phyloP scores from a whole-genome alignment of 257 asterid genomes.

The Primulina tabacum region DNA sequence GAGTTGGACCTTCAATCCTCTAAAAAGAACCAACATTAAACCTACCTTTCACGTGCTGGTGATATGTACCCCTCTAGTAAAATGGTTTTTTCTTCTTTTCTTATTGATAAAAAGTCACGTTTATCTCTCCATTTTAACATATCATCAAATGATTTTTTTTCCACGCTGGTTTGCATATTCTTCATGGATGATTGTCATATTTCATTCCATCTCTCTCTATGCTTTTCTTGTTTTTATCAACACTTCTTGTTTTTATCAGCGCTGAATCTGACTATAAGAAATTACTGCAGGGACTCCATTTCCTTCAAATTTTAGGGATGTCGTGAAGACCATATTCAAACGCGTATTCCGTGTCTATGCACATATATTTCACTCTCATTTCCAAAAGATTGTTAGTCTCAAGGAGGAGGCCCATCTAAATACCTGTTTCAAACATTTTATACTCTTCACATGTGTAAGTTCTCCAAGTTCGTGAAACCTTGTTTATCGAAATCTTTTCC shows the following conservation, averaged over 20 bases:
- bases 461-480: neutral
- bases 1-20: neutral
- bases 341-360: conserved; percentile 84
- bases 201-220: neutral
- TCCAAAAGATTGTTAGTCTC: conserved; percentile 74
- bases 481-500: neutral
- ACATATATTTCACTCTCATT: conserved; percentile 77
- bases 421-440: conserved; percentile 84
- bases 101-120: neutral
- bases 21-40: neutral
- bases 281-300: conserved; percentile 70
- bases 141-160: neutral
- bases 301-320: conserved; percentile 73
- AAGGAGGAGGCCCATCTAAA: conserved; percentile 90
- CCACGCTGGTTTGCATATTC: neutral
- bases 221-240: neutral
- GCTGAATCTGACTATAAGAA: conserved; percentile 22
- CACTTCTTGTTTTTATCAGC: neutral
- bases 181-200: neutral
- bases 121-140: neutral
- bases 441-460: conserved; percentile 70
- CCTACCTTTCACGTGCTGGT: neutral
- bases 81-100: neutral
- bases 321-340: conserved; percentile 76
- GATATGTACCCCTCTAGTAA: neutral